Evolutionary conservation across 2,329 filamentous ascomycete genomes (phyloP).

Genomic region (Diaporthe sp.): DNA sequence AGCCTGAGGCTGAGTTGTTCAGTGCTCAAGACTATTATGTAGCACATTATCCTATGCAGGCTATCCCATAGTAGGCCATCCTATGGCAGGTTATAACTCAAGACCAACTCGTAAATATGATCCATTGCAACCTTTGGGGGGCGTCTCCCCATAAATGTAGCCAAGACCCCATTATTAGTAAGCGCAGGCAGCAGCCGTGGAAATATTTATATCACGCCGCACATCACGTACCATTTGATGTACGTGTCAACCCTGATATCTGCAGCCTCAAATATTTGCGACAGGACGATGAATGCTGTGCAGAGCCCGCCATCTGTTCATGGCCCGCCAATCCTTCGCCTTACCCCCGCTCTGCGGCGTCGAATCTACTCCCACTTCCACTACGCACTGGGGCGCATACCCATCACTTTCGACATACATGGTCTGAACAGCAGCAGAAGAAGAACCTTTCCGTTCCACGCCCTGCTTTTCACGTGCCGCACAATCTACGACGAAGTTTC

Average conservation of each 20-base stretch:
- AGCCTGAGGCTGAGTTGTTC: neutral
- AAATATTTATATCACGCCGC: neutral
- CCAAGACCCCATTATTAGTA: neutral
- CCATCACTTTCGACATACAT: neutral
- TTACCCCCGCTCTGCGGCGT: neutral
- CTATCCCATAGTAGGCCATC: no score
- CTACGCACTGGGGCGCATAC: neutral
- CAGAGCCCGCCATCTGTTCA: neutral
- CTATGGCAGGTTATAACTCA: no score
- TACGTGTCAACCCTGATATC: no score
- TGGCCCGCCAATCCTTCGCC: neutral
- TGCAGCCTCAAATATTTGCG: no score
- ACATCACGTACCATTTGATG: no score
- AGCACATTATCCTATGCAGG: no score
- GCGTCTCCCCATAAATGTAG: neutral
- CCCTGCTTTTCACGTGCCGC: neutral
- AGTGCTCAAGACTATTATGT: neutral
- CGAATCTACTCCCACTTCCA: neutral
- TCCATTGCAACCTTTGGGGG: neutral
- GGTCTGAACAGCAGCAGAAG: neutral
- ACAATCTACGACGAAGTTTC: neutral
- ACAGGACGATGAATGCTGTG: neutral
- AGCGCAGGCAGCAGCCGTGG: neutral
- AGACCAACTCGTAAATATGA: no score
- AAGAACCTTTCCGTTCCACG: neutral